Percentiles rank a stretch among this genome's conserved stretches.
phyloP scores from a whole-genome alignment of 306 rosid genomes.

The Lablab purpureus region DNA sequence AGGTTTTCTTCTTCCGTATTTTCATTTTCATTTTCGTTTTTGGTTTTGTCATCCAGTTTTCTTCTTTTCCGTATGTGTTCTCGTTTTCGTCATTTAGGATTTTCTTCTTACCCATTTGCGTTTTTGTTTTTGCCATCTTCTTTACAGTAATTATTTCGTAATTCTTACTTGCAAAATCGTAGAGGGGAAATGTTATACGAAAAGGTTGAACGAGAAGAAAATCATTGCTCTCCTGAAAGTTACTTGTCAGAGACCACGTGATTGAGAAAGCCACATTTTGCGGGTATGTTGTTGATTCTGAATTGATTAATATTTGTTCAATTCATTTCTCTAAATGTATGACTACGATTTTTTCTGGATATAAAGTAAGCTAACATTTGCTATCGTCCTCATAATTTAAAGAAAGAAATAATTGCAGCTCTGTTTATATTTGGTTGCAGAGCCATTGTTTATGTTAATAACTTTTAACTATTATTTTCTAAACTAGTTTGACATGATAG shows the following conservation, averaged over 20 bases:
- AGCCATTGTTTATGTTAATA: not conserved
- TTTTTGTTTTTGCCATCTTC: too few relatives aligned
- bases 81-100: too few relatives aligned
- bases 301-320: not conserved
- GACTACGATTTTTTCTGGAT: not conserved
- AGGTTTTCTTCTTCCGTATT: too few relatives aligned
- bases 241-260: constrained; percentile 97
- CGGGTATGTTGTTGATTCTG: constrained; percentile 55
- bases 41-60: too few relatives aligned
- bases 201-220: constrained; percentile 94
- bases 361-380: not conserved
- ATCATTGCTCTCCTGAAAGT: constrained; percentile 89
- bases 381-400: not conserved
- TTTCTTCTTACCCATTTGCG: too few relatives aligned
- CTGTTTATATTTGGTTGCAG: constrained; percentile 1
- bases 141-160: constrained; percentile 6
- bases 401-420: not conserved
- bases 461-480: not conserved
- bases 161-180: constrained; percentile 82
- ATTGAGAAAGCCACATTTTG: constrained; percentile 90
- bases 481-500: constrained; percentile 83
- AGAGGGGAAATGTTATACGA: constrained; percentile 93
- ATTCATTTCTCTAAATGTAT: not conserved
- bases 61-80: too few relatives aligned
- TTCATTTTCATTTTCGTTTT: too few relatives aligned